Evolutionary conservation across 176 grass and related monocot species (phyloP).

Genomic region (Aegilops umbellulata): DNA sequence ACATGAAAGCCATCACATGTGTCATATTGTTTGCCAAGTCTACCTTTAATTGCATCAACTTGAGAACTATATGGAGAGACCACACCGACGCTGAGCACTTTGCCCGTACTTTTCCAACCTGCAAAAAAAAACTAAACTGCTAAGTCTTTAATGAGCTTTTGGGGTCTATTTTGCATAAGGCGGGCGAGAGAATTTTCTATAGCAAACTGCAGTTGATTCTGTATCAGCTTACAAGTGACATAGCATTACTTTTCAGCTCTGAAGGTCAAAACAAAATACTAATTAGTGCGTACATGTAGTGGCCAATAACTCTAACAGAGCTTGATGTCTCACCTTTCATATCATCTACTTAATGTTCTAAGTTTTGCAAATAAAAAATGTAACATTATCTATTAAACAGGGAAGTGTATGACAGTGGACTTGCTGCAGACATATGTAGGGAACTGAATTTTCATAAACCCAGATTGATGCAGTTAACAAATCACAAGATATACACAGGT

Average conservation of each 20-base stretch:
- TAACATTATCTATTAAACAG: neutral
- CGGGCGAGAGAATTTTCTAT: neutral
- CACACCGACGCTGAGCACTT: slow-evolving; percentile 55
- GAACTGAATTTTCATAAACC: slow-evolving; percentile 4
- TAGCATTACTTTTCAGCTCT: neutral
- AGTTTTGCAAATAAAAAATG: neutral
- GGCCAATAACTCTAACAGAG: neutral
- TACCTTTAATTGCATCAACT: slow-evolving; percentile 52
- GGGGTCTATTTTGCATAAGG: neutral
- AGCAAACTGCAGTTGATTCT: neutral
- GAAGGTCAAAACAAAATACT: neutral
- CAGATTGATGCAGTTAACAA: neutral
- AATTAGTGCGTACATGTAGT: neutral
- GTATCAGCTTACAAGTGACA: neutral
- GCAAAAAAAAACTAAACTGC: neutral
- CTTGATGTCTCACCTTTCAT: neutral
- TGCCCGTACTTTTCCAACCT: slow-evolving; percentile 42
- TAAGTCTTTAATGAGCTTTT: slow-evolving; percentile 1
- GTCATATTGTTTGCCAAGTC: slow-evolving; percentile 49
- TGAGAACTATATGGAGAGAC: slow-evolving; percentile 76
- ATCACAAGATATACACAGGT: neutral
- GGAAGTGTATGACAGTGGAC: neutral
- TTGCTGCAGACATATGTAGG: neutral
- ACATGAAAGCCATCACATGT: slow-evolving; percentile 47
- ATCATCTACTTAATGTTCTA: neutral